A percentile compares a stretch with the other conserved stretches of the same genome.
These are phyloP conservation scores for Cryphonectria radicalis DNA, from an alignment of 2,329 filamentous ascomycete genomes.

Conservation along the genomic window DNA sequence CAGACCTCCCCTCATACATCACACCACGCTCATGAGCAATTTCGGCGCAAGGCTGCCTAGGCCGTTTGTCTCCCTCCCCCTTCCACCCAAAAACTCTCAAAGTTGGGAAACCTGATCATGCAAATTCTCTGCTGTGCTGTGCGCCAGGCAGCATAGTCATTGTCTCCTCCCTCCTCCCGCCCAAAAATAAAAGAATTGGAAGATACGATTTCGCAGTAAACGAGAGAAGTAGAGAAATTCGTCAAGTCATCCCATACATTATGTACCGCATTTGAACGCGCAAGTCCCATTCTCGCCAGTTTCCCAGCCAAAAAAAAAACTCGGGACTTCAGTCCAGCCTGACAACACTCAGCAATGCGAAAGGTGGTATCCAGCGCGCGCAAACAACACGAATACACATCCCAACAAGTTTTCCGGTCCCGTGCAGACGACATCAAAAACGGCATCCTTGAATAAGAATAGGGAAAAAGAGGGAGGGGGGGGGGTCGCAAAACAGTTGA, in stretches of 20 bases:
- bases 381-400: conserved; percentile 32
- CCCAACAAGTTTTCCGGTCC: conserved; percentile 29
- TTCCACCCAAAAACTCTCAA: neutral
- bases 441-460: conserved; percentile 14
- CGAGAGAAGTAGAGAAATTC: conserved; percentile 28
- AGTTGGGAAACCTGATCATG: conserved; percentile 4
- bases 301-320: conserved; percentile 29
- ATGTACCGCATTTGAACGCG: conserved; percentile 20
- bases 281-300: conserved; percentile 14
- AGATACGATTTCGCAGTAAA: conserved; percentile 21
- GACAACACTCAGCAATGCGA: conserved; percentile 33
- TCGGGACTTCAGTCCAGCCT: conserved; percentile 29
- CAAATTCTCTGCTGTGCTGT: neutral
- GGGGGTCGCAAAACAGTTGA: conserved; percentile 18
- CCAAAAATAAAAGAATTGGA: neutral
- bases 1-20: conserved; percentile 5
- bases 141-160: conserved; percentile 9
- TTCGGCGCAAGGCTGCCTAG: neutral
- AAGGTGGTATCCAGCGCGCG: conserved; percentile 38
- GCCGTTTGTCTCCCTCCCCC: neutral
- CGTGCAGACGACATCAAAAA: conserved; percentile 12
- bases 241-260: conserved; percentile 26
- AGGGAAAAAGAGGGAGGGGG: conserved; percentile 12
- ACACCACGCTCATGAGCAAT: neutral
- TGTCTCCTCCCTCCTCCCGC: neutral